A percentile compares a stretch with the other conserved stretches of the same genome.
phyloP scores from a whole-genome alignment of 345 rosid genomes.

The Aquilaria malaccensis region DNA sequence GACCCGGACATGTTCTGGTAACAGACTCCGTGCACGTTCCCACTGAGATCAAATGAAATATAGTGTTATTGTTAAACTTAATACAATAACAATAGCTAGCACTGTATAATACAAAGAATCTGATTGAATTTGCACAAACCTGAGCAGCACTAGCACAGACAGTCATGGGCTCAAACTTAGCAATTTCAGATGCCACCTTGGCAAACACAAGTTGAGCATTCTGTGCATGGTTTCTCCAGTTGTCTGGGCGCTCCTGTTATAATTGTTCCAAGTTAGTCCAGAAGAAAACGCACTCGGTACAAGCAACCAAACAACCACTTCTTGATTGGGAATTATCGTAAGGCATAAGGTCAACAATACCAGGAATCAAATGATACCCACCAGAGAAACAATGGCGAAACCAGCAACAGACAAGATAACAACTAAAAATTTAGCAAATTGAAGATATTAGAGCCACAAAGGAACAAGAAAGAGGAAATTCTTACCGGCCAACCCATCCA shows the following conservation, averaged over 20 bases:
- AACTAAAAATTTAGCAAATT: background rate
- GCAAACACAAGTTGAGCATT: conserved; percentile 55
- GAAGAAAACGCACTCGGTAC: conserved; percentile 1
- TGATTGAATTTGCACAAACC: conserved; percentile 33
- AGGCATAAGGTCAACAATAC: too few species aligned
- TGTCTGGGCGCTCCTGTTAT: conserved; percentile 82
- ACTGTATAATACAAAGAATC: background rate
- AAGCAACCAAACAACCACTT: background rate
- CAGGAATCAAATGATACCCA: background rate
- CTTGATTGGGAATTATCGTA: too few species aligned
- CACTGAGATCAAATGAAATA: conserved; percentile 39
- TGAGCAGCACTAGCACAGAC: conserved; percentile 85
- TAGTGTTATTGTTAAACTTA: background rate
- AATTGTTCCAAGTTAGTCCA: background rate
- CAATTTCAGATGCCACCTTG: conserved; percentile 68
- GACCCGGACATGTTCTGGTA: conserved; percentile 72
- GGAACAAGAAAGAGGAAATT: background rate
- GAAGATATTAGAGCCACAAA: background rate
- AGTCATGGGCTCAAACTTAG: conserved; percentile 74
- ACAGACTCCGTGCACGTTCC: conserved; percentile 67
- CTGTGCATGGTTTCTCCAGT: conserved; percentile 68
- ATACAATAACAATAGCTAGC: background rate
- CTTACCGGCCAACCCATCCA: conserved; percentile 99
- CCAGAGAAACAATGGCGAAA: background rate
- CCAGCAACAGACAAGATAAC: background rate